Evolutionary conservation across 1,284 basidiomycete genomes (phyloP).

Genomic region (Ceratobasidium papillatum): DNA sequence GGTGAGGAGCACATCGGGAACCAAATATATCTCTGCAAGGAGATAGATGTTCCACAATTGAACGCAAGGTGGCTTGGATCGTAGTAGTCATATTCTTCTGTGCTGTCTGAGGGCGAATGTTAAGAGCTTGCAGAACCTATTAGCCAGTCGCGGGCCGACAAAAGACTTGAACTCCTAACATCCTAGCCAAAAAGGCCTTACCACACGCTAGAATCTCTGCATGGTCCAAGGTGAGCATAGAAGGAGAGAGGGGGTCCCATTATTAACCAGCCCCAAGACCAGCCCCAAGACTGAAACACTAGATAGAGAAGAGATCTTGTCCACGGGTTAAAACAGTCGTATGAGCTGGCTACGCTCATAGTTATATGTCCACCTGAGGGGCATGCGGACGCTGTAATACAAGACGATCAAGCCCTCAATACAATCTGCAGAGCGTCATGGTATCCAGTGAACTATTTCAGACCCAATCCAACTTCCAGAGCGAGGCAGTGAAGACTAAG

Average conservation of each 20-base stretch:
- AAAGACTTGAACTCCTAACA: too few relatives aligned
- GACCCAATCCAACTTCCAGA: not conserved
- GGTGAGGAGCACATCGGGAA: too few relatives aligned
- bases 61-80: too few relatives aligned
- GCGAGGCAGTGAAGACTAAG: not conserved
- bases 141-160: too few relatives aligned
- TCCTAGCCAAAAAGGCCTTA: too few relatives aligned
- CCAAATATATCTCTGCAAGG: too few relatives aligned
- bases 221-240: not conserved
- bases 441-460: not conserved
- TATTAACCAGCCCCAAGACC: not conserved
- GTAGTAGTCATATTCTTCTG: too few relatives aligned
- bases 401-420: not conserved
- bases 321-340: not conserved
- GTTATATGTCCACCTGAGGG: not conserved
- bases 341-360: not conserved
- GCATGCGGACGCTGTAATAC: not conserved
- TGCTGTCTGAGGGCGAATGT: too few relatives aligned
- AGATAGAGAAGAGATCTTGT: not conserved
- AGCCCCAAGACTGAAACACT: not conserved
- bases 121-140: too few relatives aligned
- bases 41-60: too few relatives aligned
- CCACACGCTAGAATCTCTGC: not conserved
- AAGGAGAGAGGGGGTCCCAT: not conserved
- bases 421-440: not conserved